A percentile compares a stretch with the other conserved stretches of the same genome.
Conservation (phyloP, 495 filamentous ascomycete species). For the Trypethelium eluteriae region DNA sequence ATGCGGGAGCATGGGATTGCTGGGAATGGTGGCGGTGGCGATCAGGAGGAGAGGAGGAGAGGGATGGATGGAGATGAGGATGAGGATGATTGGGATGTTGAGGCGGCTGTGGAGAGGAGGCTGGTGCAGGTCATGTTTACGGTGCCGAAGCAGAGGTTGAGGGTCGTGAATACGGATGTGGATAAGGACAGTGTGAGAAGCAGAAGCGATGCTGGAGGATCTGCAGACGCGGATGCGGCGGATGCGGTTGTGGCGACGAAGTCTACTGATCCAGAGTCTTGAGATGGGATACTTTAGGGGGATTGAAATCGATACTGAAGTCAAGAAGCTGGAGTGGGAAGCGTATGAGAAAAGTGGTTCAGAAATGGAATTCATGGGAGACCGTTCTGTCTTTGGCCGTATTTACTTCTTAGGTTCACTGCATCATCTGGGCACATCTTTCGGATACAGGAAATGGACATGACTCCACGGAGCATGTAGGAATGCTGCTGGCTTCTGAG, state of each 20-base stretch:
- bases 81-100: slow-evolving; percentile 84
- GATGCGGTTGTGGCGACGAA: background rate
- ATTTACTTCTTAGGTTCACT: background rate
- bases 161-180: slow-evolving; percentile 70
- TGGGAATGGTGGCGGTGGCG: background rate
- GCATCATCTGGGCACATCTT: background rate
- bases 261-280: background rate
- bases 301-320: too few species aligned
- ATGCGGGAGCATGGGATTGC: slow-evolving; percentile 18
- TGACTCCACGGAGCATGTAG: slow-evolving; percentile 7
- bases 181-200: slow-evolving; percentile 42
- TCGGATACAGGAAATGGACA: background rate
- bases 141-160: slow-evolving; percentile 71
- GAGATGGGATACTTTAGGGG: too few species aligned
- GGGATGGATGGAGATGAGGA: slow-evolving; percentile 27
- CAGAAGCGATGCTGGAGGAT: slow-evolving; percentile 24
- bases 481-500: slow-evolving; percentile 1
- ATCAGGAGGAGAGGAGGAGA: slow-evolving; percentile 13
- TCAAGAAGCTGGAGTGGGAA: too few species aligned
- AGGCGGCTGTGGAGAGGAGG: slow-evolving; percentile 67
- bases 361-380: too few species aligned
- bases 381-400: background rate
- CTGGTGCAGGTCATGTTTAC: slow-evolving; percentile 93
- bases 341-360: too few species aligned
- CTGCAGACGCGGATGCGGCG: background rate